Evolutionary conservation across 2,329 filamentous ascomycete genomes (phyloP), one percentile per base, ranked within the genome.

Genomic region (Colletotrichum euphorbiae): DNA sequence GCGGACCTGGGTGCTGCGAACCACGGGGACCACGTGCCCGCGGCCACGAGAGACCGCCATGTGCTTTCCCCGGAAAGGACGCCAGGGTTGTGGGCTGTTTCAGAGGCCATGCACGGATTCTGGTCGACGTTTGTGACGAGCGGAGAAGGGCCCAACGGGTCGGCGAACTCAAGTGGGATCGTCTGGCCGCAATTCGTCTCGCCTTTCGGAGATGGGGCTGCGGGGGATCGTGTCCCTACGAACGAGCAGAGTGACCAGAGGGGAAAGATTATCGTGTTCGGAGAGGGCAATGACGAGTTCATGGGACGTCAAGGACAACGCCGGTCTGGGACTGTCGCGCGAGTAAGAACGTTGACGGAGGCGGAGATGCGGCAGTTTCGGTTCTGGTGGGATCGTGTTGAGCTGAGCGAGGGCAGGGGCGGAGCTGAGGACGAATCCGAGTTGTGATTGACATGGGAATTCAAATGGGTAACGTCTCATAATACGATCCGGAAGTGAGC

Each of bases 361-460:
- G 79, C 79, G 67, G 84, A 86, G 68, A 77, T 77, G 60, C 75
- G 80, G 57, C 83, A 87, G 73, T 89, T 85, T 72, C 75, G 78
- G 12, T 91, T 88, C 75, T 91, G 89, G 89, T 90, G 86, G 85
- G 80, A 80, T 12, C 82, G 83, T 68, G 83, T 84, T 19, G 76
- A 80, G 64, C 72, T 83, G 55, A 85, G 83, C 71, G 77, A 87
- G 72, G 83, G 82, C 7, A 77, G 77, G 66, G 81, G 78, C 5
- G 57, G 56, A 9, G 56, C 43, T 11, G 56, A 48, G 12, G 36
- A 60, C 3, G 54, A 33, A 17, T 12, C 61, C 9, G 38, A 19
- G 13, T 17, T 55, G 33, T 59, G 21, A 17, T 6, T 7, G n/a
- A 40, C 12, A 19, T 24, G 24, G 21, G 33, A n/a, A 31, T 24